Base-by-base conservation (phyloP, 306 rosid species). In the Gastrolobium villosum region DNA sequence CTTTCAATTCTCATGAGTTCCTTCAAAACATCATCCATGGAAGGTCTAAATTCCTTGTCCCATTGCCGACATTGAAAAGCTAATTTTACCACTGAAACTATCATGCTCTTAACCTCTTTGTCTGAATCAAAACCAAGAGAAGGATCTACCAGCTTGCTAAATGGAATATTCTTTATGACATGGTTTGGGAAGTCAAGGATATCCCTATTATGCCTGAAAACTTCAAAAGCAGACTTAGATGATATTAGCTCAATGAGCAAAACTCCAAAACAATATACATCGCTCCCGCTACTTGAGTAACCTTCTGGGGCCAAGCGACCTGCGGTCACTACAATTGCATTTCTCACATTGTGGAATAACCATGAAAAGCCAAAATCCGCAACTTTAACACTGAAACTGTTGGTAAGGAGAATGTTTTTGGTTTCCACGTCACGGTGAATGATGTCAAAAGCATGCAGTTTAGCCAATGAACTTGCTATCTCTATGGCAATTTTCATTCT, bases 281-380 rank as follows among this genome's bases (percentile, higher is more conserved):
- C 95, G 37, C 97, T 92, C 87, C 90, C 90, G 32, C 77, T 79
- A 0, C 92, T 87, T 5, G 79, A 84, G 70, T 88, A 85, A 75
- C 88, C 86, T 39, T 88, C 93, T 1, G 93, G 97, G 31, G 88
- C 92, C 28, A 90, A 86, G 11, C 88, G 87, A 7, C 95, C 97
- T 1, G 90, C 93, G 0, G 95, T 87, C 45, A 95, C 95, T 20
- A 20, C 26, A 20, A 20, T 65, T 88, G 86, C 87, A 70, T 92
- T 95, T 1, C 85, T 79, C 10, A 81, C 90, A 46, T 92, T 85
- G 2, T 26, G 90, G 79, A 90, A 90, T 26, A 82, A 49, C 39
- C 97, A 57, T 14, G 97, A 90, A 3, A 92, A 87, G 10, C 97
- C 97, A 43, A 90, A 92, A 66, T 92, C 93, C 4, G 88, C 97